Evolutionary conservation across 139 green algal species (phyloP).

Genomic region (Closterium sp.): DNA sequence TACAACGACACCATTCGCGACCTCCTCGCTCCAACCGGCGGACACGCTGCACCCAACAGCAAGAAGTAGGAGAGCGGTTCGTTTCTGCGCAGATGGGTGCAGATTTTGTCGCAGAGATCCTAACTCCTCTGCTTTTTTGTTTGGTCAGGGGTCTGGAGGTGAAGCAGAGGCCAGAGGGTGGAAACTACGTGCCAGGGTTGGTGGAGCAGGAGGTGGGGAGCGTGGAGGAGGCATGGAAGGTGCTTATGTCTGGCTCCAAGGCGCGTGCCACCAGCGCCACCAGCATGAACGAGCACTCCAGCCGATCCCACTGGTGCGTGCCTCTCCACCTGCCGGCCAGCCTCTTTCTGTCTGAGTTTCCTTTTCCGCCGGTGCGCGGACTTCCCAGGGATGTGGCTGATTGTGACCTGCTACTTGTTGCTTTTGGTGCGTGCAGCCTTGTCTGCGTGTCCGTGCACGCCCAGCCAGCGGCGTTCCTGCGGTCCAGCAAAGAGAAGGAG

Average conservation of each 20-base stretch:
- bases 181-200: conserved; percentile 34
- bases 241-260: conserved; percentile 29
- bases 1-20: conserved; percentile 60
- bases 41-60: not conserved
- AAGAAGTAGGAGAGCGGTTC: conserved; percentile 29
- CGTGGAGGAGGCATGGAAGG: conserved; percentile 58
- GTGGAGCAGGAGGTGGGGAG: conserved; percentile 22
- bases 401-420: not conserved
- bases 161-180: conserved; percentile 33
- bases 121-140: not conserved
- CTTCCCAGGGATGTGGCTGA: not conserved
- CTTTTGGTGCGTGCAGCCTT: conserved; percentile 28
- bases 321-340: not conserved
- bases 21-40: conserved; percentile 31
- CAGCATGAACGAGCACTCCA: conserved; percentile 53
- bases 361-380: not conserved
- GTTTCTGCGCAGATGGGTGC: not conserved
- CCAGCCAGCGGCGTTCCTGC: conserved; percentile 9
- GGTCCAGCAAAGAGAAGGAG: not conserved
- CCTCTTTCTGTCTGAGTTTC: not conserved
- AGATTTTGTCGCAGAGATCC: not conserved
- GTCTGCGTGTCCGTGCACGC: conserved; percentile 41
- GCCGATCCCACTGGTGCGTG: conserved; percentile 52
- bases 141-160: conserved; percentile 41
- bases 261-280: conserved; percentile 29